Conservation (phyloP, 371 early-diverging fungal genomes). For the Mucor irregularis region DNA sequence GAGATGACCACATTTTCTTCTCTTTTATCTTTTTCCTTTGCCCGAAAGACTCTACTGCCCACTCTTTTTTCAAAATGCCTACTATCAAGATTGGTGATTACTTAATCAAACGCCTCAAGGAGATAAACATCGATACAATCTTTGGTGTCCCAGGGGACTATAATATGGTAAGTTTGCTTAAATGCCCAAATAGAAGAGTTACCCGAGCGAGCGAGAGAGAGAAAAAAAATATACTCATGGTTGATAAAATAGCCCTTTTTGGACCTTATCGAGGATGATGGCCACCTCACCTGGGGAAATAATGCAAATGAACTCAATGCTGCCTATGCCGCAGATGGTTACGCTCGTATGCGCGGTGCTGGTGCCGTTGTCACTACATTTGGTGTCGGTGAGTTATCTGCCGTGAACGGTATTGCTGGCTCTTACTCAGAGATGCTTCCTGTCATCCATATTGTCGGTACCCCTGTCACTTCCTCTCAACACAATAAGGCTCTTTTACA, state of each 20-base stretch:
- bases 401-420: constrained; percentile 57
- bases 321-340: constrained; percentile 58
- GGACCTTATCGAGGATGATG: constrained; percentile 40
- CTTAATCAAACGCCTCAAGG: constrained; percentile 46
- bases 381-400: constrained; percentile 59
- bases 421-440: constrained; percentile 56
- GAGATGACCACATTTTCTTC: neutral
- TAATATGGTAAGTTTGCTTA: constrained; percentile 35
- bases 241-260: constrained; percentile 23
- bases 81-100: constrained; percentile 30
- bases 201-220: neutral
- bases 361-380: constrained; percentile 56
- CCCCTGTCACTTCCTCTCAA: constrained; percentile 42
- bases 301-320: constrained; percentile 50
- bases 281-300: constrained; percentile 38
- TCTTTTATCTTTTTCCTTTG: neutral
- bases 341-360: constrained; percentile 43
- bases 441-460: constrained; percentile 58
- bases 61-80: constrained; percentile 18
- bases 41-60: neutral
- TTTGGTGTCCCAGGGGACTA: constrained; percentile 55
- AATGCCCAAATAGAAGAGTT: neutral
- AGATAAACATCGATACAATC: constrained; percentile 45
- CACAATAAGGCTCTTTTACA: constrained; percentile 43
- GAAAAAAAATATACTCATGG: neutral